Conservation (phyloP, 257 asterid genomes). For the Galeopsis tetrahit region DNA sequence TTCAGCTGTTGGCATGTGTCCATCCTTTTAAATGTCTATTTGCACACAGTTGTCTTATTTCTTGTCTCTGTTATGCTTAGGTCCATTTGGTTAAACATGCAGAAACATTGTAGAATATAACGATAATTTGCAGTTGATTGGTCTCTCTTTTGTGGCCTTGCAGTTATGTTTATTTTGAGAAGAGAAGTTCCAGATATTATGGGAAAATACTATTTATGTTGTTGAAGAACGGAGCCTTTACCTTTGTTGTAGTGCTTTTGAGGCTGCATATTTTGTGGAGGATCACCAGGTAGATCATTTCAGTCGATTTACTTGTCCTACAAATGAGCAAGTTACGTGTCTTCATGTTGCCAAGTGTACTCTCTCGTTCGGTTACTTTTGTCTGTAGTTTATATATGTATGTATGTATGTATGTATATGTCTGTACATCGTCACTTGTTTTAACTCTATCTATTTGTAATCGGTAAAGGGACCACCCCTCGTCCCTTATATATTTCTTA, state of each 20-base stretch:
- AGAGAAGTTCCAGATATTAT: slow-evolving; percentile 13
- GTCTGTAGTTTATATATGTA: neutral
- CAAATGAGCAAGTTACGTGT: slow-evolving; percentile 1
- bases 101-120: neutral
- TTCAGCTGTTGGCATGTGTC: neutral
- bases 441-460: too few relatives aligned
- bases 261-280: slow-evolving; percentile 16
- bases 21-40: neutral
- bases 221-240: slow-evolving; percentile 22
- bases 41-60: neutral
- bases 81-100: neutral
- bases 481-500: too few relatives aligned
- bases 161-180: slow-evolving; percentile 33
- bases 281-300: slow-evolving; percentile 12
- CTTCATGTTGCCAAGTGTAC: neutral
- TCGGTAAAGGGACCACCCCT: too few relatives aligned
- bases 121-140: slow-evolving; percentile 12
- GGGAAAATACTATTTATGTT: slow-evolving; percentile 5
- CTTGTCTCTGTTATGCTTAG: neutral
- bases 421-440: neutral
- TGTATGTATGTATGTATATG: neutral
- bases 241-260: neutral
- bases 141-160: slow-evolving; percentile 18
- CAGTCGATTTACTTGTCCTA: slow-evolving; percentile 15
- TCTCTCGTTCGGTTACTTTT: neutral